Evolutionary conservation across 1,284 basidiomycete genomes (phyloP).

Genomic region (Chondrostereum purpureum): DNA sequence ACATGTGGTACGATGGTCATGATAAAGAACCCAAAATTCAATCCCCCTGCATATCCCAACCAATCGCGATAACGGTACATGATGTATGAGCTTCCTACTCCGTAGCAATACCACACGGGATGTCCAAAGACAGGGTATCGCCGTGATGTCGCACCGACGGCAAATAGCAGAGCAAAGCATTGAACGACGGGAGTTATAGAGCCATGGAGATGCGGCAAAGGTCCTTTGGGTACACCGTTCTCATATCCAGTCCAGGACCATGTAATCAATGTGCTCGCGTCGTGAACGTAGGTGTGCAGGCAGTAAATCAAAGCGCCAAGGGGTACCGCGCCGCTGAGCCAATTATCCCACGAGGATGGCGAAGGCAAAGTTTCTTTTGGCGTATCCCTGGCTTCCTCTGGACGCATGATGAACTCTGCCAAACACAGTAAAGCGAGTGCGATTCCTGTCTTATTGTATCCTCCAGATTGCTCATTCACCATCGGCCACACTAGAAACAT

Average conservation of each 20-base stretch:
- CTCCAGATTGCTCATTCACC: conserved; percentile 59
- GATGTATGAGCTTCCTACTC: conserved; percentile 44
- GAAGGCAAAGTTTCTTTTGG: conserved; percentile 8
- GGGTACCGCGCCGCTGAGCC: conserved; percentile 50
- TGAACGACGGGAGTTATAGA: conserved; percentile 66
- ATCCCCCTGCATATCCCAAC: conserved; percentile 68
- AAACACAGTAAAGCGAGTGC: conserved; percentile 46
- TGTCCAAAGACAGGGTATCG: conserved; percentile 31
- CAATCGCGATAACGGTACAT: conserved; percentile 67
- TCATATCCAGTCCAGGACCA: conserved; percentile 89
- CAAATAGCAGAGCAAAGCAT: conserved; percentile 46
- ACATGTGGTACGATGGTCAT: conserved; percentile 59
- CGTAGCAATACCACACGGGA: conserved; percentile 47
- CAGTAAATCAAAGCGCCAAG: conserved; percentile 74
- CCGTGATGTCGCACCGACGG: conserved; percentile 16
- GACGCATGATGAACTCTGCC: conserved; percentile 35
- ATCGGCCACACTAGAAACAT: conserved; percentile 69
- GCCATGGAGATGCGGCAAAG: conserved; percentile 70
- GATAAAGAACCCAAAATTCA: conserved; percentile 63
- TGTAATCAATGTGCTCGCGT: conserved; percentile 78
- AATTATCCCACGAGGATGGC: conserved; percentile 21
- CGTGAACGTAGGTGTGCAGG: conserved; percentile 73
- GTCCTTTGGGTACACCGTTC: conserved; percentile 58
- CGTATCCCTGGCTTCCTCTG: conserved; percentile 12
- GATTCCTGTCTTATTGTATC: conserved; percentile 69